These are phyloP conservation scores for Corynascus novoguineensis DNA, from an alignment of 495 filamentous ascomycete species.

Conservation along the genomic window DNA sequence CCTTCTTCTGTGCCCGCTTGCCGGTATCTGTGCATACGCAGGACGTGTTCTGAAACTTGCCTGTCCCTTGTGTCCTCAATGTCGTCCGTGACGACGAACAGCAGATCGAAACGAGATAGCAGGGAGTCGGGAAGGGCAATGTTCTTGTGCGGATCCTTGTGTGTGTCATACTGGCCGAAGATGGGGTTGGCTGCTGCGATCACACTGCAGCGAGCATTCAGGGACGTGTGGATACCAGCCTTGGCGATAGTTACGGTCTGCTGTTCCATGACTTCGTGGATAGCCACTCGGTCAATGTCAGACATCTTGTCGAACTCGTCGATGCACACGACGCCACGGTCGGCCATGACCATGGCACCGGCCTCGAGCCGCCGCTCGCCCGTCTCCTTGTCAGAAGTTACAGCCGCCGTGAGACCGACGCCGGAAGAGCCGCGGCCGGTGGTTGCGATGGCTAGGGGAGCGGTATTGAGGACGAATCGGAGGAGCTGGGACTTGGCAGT, in stretches of 20 bases:
- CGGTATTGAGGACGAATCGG: conserved; percentile 96
- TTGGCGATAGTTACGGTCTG: conserved; percentile 99
- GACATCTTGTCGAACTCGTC: conserved; percentile 99
- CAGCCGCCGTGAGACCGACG: conserved; percentile 95
- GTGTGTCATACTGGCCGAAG: conserved; percentile 96
- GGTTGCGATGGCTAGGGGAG: conserved; percentile 92
- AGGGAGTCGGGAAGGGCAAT: conserved; percentile 97
- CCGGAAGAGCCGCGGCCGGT: conserved; percentile 96
- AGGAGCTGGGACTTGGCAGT: conserved; percentile 98
- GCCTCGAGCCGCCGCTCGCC: conserved; percentile 93
- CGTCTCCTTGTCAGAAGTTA: conserved; percentile 95
- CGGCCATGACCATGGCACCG: conserved; percentile 97
- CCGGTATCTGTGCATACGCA: conserved; percentile 96
- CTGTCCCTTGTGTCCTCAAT: conserved; percentile 90
- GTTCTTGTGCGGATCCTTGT: conserved; percentile 98
- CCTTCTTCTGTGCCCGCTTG: conserved; percentile 93
- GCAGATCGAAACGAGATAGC: conserved; percentile 95
- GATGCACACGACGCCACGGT: conserved; percentile 96
- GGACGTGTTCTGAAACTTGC: conserved; percentile 90
- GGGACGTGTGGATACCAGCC: conserved; percentile 94
- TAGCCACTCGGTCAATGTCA: conserved; percentile 94
- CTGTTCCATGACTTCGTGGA: conserved; percentile 99
- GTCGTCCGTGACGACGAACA: conserved; percentile 97
- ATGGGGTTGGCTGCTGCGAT: conserved; percentile 96
- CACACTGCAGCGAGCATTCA: conserved; percentile 96